Percentiles rank a stretch among this genome's conserved stretches.
Conservation (phyloP, 805 yeast genomes). For the Groenewaldozyma salmanticensis region DNA sequence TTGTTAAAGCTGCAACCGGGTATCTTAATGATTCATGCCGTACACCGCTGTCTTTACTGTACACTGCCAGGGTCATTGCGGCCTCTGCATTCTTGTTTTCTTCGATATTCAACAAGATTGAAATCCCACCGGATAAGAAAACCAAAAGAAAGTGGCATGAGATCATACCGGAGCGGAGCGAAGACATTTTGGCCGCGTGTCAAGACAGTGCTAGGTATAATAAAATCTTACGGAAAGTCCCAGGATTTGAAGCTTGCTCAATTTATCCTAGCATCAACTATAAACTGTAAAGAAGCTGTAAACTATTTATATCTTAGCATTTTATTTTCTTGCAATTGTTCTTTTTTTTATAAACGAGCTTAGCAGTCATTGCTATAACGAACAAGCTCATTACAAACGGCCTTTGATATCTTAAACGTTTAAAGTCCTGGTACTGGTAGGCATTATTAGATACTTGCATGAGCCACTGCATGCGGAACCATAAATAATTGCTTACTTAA, state of each 20-base stretch:
- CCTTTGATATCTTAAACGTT: too few relatives aligned
- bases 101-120: not conserved
- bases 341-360: too few relatives aligned
- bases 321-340: too few relatives aligned
- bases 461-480: too few relatives aligned
- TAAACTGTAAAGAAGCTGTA: not conserved
- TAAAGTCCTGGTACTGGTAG: too few relatives aligned
- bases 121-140: not conserved
- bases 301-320: too few relatives aligned
- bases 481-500: too few relatives aligned
- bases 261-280: not conserved
- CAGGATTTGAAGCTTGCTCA: not conserved
- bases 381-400: too few relatives aligned
- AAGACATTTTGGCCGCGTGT: not conserved
- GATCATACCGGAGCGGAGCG: not conserved
- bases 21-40: slow-evolving; percentile 32
- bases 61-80: slow-evolving; percentile 27
- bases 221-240: not conserved
- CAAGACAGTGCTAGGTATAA: not conserved
- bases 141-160: not conserved
- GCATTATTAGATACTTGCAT: too few relatives aligned
- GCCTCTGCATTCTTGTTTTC: slow-evolving; percentile 27
- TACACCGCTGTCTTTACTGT: slow-evolving; percentile 26
- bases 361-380: too few relatives aligned
- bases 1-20: slow-evolving; percentile 26